These are phyloP conservation scores for Talaromyces adpressus DNA, from an alignment of 495 filamentous ascomycete genomes.

Conservation along the genomic window DNA sequence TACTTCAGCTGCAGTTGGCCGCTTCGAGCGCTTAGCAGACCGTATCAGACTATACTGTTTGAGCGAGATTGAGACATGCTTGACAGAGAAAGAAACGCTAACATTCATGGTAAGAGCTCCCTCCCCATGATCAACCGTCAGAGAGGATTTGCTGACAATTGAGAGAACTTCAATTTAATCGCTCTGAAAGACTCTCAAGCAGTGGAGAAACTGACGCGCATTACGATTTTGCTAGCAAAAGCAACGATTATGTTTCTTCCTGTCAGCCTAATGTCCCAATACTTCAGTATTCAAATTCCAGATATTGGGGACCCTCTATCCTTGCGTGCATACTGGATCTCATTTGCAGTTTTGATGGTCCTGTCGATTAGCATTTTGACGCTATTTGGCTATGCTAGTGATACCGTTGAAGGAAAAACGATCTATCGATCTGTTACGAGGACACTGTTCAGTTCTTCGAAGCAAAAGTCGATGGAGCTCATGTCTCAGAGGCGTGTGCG, in stretches of 20 bases:
- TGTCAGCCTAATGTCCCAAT: slow-evolving; percentile 76
- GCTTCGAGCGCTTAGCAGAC: slow-evolving; percentile 72
- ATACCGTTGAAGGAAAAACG: slow-evolving; percentile 43
- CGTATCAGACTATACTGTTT: slow-evolving; percentile 72
- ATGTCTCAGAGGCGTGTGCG: slow-evolving; percentile 3
- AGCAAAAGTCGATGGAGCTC: slow-evolving; percentile 14
- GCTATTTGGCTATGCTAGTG: slow-evolving; percentile 39
- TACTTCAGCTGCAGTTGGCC: slow-evolving; percentile 56
- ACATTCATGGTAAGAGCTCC: slow-evolving; percentile 52
- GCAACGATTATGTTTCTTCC: slow-evolving; percentile 80
- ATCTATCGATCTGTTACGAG: slow-evolving; percentile 39
- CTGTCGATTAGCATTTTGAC: slow-evolving; percentile 52
- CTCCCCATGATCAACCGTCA: not conserved
- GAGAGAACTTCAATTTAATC: slow-evolving; percentile 79
- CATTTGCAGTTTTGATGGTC: slow-evolving; percentile 61
- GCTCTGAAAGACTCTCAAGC: slow-evolving; percentile 75
- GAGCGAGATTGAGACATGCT: slow-evolving; percentile 71
- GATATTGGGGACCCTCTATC: slow-evolving; percentile 53
- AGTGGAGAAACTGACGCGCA: slow-evolving; percentile 69
- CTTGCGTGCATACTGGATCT: slow-evolving; percentile 60
- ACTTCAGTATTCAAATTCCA: slow-evolving; percentile 67
- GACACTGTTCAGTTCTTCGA: slow-evolving; percentile 31
- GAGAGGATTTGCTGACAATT: slow-evolving; percentile 12
- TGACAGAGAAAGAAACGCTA: slow-evolving; percentile 71
- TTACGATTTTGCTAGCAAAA: slow-evolving; percentile 77